Evolutionary conservation across 1,139 yeast species (phyloP).

Genomic region (Suhomyces kunorum): DNA sequence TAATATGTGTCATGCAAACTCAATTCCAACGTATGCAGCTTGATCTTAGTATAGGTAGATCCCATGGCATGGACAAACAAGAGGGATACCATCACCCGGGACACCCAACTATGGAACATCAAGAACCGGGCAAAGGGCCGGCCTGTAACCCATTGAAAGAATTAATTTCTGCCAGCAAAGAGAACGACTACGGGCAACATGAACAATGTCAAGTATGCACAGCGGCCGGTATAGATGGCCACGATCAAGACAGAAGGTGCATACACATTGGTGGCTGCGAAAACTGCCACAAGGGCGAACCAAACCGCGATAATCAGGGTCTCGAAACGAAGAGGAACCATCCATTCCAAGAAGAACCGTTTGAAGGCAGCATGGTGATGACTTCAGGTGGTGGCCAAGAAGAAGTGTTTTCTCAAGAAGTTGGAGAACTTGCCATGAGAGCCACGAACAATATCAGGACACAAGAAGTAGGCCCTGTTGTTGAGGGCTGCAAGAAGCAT

Average conservation of each 20-base stretch:
- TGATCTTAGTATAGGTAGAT: conserved; percentile 11
- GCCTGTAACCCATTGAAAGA: conserved; percentile 30
- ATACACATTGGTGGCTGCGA: conserved; percentile 43
- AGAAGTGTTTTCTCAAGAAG: conserved; percentile 40
- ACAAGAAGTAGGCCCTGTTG: conserved; percentile 33
- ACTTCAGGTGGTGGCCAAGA: conserved; percentile 51
- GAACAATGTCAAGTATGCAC: conserved; percentile 36
- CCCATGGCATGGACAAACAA: conserved; percentile 21
- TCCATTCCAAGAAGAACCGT: conserved; percentile 28
- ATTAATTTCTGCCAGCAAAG: conserved; percentile 29
- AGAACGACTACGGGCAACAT: conserved; percentile 18
- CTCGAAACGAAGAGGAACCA: conserved; percentile 69
- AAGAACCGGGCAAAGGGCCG: conserved; percentile 24
- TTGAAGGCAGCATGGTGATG: conserved; percentile 42
- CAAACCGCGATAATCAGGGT: conserved; percentile 33
- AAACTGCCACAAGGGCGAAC: conserved; percentile 47
- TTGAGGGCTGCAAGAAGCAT: conserved; percentile 46
- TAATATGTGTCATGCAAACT: conserved; percentile 11
- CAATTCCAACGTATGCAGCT: not conserved
- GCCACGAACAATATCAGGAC: conserved; percentile 36
- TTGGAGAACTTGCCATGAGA: conserved; percentile 36
- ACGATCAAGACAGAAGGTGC: conserved; percentile 31
- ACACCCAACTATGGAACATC: conserved; percentile 27
- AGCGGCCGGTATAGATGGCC: conserved; percentile 24
- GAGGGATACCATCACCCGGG: conserved; percentile 20